Evolutionary conservation across 768 basidiomycete species (phyloP), one percentile per base, ranked within the genome.

Genomic region (Boletellus emodensis): DNA sequence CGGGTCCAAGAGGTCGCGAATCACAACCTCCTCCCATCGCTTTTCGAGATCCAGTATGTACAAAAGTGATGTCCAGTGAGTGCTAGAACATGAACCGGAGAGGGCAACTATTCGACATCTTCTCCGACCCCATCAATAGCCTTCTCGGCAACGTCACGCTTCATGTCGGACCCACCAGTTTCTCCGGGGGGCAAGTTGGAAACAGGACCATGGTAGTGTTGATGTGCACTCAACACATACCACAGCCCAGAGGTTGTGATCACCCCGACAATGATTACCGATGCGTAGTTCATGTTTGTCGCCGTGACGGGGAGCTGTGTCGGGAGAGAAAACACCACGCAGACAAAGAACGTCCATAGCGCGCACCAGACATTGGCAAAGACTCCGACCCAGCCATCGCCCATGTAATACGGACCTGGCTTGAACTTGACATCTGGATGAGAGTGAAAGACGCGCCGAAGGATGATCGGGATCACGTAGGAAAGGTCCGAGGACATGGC

Each of bases 361-460:
- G 76, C 69, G 53, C 80, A 80, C 55, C 64, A 73, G 30, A 74
- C 44, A 53, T 80, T 81, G 46, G 69, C 68, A 15, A 67, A 60
- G 66, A 68, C 71, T 0, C 79, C 79, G 9, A 79, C 53, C 49
- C 69, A 54, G 2, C 79, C 78, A 44, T 75, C 71, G 22, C 80
- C 75, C 73, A 83, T 72, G 67, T 80, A 82, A 64, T 78, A 83
- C 12, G 81, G 82, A 7, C 81, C 81, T 0, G 81, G 81, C 36
- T 70, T 73, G 71, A 83, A 83, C 33, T 66, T 59, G 40, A 83
- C 81, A 46, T 82, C 82, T 0, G 79, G 78, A 58, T 83, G 81
- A 49, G 73, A 72, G 54, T 69, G 66, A 60, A 72, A 83, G 46
- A 72, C 60, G 37, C 82, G 72, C 38, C 81, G 73, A 53, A 75